Conservation (phyloP, 257 asterid genomes). For the Solanum lignicaule region DNA sequence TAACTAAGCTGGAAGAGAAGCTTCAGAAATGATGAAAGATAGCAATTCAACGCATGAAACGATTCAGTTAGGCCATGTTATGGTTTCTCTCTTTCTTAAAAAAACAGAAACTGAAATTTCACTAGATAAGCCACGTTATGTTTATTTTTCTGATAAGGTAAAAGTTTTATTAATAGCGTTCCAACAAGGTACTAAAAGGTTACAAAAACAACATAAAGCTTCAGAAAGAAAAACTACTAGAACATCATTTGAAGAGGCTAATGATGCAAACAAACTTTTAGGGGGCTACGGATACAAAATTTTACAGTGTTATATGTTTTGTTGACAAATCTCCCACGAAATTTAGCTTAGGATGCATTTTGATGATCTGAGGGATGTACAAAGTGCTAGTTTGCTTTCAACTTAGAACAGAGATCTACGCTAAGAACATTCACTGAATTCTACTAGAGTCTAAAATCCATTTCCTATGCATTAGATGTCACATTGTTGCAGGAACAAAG, state of each 20-base stretch:
- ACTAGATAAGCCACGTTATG: not conserved
- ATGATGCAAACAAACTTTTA: not conserved
- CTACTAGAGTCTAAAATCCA: not conserved
- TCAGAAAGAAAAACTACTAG: not conserved
- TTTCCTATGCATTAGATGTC: not conserved
- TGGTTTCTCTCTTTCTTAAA: not conserved
- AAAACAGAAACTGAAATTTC: not conserved
- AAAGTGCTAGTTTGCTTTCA: not conserved
- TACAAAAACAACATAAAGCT: not conserved
- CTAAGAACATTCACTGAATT: not conserved
- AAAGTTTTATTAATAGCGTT: not conserved
- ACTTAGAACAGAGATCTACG: not conserved
- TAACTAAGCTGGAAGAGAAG: not conserved
- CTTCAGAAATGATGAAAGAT: not conserved
- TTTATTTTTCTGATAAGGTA: not conserved
- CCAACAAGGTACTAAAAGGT: not conserved
- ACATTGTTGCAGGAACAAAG: not conserved
- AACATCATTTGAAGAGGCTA: not conserved
- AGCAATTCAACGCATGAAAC: not conserved
- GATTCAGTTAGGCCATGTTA: not conserved
- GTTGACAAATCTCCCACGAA: not conserved
- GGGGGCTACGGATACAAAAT: not conserved
- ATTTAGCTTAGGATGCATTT: not conserved
- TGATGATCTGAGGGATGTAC: not conserved
- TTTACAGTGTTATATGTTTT: not conserved